Conservation (phyloP, 805 yeast species). For the Lipomyces yamadae region DNA sequence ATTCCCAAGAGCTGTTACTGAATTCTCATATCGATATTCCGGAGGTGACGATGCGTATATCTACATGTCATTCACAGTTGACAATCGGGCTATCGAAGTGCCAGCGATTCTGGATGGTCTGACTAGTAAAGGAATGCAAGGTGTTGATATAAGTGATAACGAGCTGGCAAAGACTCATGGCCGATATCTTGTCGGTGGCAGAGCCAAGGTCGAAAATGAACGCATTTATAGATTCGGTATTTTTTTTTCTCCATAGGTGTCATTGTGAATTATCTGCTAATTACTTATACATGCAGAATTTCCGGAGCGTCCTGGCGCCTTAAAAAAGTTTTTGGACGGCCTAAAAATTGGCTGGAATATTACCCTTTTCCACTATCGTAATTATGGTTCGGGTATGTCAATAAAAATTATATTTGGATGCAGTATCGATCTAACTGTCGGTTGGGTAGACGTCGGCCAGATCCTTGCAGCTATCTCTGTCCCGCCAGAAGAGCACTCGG, state of each 20-base stretch:
- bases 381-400: conserved; percentile 70
- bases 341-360: conserved; percentile 85
- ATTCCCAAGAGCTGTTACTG: conserved; percentile 90
- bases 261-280: background rate
- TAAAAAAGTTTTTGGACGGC: conserved; percentile 74
- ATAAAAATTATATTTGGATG: background rate
- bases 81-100: conserved; percentile 73
- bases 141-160: conserved; percentile 84
- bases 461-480: conserved; percentile 88
- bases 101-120: conserved; percentile 59
- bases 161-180: conserved; percentile 97
- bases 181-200: conserved; percentile 94
- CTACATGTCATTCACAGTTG: conserved; percentile 84
- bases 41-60: conserved; percentile 64
- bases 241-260: background rate
- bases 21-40: conserved; percentile 84
- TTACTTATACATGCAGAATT: conserved; percentile 59
- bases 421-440: background rate
- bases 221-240: conserved; percentile 65
- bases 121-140: conserved; percentile 61
- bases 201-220: conserved; percentile 73
- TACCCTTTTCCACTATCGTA: conserved; percentile 93
- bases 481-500: conserved; percentile 68
- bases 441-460: conserved; percentile 72
- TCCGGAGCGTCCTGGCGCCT: conserved; percentile 97